phyloP scores from a whole-genome alignment of 208 protist species.

The Leishmania major region DNA sequence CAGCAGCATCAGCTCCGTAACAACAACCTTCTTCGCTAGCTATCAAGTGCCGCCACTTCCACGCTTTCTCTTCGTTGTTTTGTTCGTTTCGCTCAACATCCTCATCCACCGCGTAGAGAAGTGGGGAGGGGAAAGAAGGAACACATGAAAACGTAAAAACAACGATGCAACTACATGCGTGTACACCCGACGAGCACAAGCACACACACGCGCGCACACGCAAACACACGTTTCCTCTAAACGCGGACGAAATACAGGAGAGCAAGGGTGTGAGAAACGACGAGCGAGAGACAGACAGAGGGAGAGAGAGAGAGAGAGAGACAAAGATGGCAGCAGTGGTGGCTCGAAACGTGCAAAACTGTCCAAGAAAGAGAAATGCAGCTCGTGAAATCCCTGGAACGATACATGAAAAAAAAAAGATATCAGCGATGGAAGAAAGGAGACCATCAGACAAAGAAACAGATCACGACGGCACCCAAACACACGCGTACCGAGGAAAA shows the following conservation, averaged over 20 bases:
- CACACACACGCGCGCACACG: conserved; percentile 2
- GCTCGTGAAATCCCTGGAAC: background rate
- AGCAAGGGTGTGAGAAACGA: background rate
- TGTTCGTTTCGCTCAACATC: background rate
- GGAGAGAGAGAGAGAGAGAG: background rate
- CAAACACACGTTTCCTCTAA: background rate
- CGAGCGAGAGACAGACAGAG: background rate
- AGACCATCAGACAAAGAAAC: conserved; percentile 6
- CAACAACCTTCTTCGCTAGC: background rate
- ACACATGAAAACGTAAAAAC: background rate
- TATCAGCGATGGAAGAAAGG: background rate
- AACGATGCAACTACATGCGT: background rate
- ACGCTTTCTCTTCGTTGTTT: background rate
- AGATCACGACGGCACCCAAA: background rate
- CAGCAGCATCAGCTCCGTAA: background rate
- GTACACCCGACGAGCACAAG: background rate
- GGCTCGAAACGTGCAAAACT: conserved; percentile 11
- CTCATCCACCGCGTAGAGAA: background rate
- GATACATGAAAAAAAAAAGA: background rate
- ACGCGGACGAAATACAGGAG: background rate
- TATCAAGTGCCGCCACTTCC: background rate
- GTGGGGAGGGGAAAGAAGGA: background rate
- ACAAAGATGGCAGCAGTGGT: background rate
- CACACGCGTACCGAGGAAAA: background rate
- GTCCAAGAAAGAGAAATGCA: background rate